Conservation (phyloP, 2,329 filamentous ascomycete species). For the Sphaerulina populicola region DNA sequence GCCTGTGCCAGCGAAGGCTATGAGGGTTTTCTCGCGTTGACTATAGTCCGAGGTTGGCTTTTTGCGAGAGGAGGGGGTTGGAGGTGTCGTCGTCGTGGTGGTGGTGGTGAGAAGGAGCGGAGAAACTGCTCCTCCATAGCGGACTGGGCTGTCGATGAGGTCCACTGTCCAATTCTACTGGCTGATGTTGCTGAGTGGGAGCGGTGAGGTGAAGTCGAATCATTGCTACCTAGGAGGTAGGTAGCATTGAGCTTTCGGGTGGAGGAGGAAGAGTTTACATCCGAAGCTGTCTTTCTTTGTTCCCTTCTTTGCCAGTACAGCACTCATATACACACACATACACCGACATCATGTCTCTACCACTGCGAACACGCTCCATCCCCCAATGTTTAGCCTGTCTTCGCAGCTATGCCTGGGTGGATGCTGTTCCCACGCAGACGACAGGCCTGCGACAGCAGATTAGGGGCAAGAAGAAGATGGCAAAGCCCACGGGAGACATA, state of each 20-base stretch:
- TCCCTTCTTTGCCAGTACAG: background rate
- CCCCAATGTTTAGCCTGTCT: constrained; percentile 29
- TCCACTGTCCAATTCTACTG: constrained; percentile 9
- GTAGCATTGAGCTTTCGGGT: background rate
- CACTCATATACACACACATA: background rate
- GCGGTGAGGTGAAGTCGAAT: no score
- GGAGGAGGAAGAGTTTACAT: background rate
- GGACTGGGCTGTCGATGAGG: constrained; percentile 12
- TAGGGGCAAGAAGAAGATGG: constrained; percentile 33
- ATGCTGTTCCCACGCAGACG: constrained; percentile 5
- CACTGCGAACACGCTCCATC: constrained; percentile 18
- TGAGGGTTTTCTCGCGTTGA: constrained; percentile 24
- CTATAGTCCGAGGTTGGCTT: constrained; percentile 6
- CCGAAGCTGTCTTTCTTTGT: background rate
- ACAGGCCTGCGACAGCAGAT: constrained; percentile 25
- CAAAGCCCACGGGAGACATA: constrained; percentile 32
- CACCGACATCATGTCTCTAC: constrained; percentile 18
- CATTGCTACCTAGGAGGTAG: background rate
- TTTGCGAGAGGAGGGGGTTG: constrained; percentile 1
- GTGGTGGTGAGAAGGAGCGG: constrained; percentile 3
- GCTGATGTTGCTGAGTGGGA: background rate
- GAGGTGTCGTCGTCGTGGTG: background rate
- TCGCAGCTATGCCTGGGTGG: constrained; percentile 23
- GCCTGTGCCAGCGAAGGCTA: constrained; percentile 28
- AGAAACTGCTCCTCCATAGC: constrained; percentile 17